Evolutionary conservation across 306 rosid species (phyloP).

Genomic region (Vigna angularis): DNA sequence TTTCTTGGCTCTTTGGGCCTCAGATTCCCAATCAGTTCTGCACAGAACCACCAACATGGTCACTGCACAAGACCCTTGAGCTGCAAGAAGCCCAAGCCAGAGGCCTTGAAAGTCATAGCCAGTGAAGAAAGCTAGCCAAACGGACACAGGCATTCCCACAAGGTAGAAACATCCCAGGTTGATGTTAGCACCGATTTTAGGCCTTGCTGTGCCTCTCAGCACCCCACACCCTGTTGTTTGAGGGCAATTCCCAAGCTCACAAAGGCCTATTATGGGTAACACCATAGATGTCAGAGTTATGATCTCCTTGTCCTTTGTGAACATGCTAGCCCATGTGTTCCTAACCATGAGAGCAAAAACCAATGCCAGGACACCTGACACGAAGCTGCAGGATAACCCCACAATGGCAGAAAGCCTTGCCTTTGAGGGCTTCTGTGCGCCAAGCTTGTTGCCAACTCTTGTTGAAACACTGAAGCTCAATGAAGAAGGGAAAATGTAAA

Average conservation of each 20-base stretch:
- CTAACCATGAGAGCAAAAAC: conserved; percentile 69
- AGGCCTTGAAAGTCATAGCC: conserved; percentile 85
- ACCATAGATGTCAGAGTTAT: conserved; percentile 70
- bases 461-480: conserved; percentile 89
- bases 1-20: conserved; percentile 67
- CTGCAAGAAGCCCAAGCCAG: conserved; percentile 93
- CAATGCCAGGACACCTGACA: conserved; percentile 67
- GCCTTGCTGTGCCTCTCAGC: conserved; percentile 89
- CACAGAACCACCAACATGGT: conserved; percentile 81
- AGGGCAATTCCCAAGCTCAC: conserved; percentile 94
- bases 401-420: conserved; percentile 78
- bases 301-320: conserved; percentile 73
- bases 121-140: conserved; percentile 61
- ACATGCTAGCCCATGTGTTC: conserved; percentile 81
- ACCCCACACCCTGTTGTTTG: conserved; percentile 98
- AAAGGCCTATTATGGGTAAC: conserved; percentile 84
- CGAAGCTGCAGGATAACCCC: conserved; percentile 72
- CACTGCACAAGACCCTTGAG: conserved; percentile 81
- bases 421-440: conserved; percentile 69
- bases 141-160: conserved; percentile 90
- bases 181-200: conserved; percentile 81
- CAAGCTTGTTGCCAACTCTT: conserved; percentile 82
- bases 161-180: conserved; percentile 86
- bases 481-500: conserved; percentile 89
- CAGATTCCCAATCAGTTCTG: conserved; percentile 78